Evolutionary conservation across 2,329 filamentous ascomycete species (phyloP), one percentile per base, ranked within the genome.

Genomic region (Thelonectria discophora): DNA sequence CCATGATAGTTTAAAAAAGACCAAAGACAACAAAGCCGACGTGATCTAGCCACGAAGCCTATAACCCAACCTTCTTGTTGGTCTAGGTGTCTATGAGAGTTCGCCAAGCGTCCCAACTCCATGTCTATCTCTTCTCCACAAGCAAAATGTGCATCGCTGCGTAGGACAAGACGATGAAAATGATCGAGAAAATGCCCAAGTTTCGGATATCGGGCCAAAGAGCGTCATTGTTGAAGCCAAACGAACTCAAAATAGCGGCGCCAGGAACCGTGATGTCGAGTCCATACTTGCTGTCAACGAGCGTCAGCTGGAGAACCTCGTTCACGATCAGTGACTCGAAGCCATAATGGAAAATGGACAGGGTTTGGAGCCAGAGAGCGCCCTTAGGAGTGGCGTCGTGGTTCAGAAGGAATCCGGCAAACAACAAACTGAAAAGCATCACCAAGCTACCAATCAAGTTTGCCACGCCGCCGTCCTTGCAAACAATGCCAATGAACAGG

Each of bases 321-420:
- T 98, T 99, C 70, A 99, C 95, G 65, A 98, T 97, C 13, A 99
- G 85, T 2, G 92, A 91, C 81, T 99, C 95, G 71, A 98, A 98
- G 5, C 90, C 94, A 74, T 97, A 99, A 76, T 99, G 95, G 85
- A 99, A 99, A 65, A 99, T 99, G 2, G 94, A 97, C 9, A 99
- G 81, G 79, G 86, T 88, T 81, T 99, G 95, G 53, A 99, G 79
- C 95, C 95, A 99, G 64, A 93, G 78, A 2, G 94, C 91, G 2
- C 92, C 87, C 51, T 86, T 83, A 1, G 95, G 95, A 55, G 97
- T 97, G 30, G 92, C 93, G 75, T 97, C 89, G 75, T 97, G 93
- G 77, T 99, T 99, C 63, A 99, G 86, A 59, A 99, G 83, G 61
- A 99, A 88, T 59, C 95, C 95, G 1, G 94, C 94, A 76, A 99